These are phyloP conservation scores for Paraconiothyrium brasiliense DNA, from an alignment of 2,329 filamentous ascomycete species.

Conservation along the genomic window DNA sequence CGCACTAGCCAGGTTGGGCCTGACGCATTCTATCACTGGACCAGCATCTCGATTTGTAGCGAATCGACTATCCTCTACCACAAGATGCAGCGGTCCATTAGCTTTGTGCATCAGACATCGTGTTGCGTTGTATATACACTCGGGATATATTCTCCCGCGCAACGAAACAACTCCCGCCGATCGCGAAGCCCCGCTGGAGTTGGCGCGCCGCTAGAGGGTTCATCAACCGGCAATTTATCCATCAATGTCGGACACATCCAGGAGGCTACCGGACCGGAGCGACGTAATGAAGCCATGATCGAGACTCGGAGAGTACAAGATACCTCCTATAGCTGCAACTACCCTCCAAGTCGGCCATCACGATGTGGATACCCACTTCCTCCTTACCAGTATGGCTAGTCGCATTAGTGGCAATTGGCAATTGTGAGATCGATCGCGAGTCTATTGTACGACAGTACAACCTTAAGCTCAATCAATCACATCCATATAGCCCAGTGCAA, in stretches of 20 bases:
- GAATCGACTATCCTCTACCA: not conserved
- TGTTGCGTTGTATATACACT: not conserved
- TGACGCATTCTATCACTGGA: not conserved
- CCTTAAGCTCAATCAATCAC: conserved; percentile 59
- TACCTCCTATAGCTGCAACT: not conserved
- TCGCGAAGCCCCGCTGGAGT: conserved; percentile 31
- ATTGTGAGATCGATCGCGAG: conserved; percentile 39
- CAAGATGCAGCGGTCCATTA: not conserved
- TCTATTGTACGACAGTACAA: conserved; percentile 54
- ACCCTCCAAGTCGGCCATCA: not conserved
- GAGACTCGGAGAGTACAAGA: conserved; percentile 1
- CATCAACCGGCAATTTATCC: conserved; percentile 38
- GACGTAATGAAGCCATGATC: conserved; percentile 14
- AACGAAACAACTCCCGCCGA: conserved; percentile 13
- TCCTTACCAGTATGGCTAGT: not conserved
- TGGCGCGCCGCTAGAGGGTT: conserved; percentile 15
- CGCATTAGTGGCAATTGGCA: not conserved
- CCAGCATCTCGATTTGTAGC: not conserved
- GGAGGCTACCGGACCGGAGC: conserved; percentile 17
- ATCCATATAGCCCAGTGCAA: conserved; percentile 62
- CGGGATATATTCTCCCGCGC: conserved; percentile 26
- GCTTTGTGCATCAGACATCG: not conserved
- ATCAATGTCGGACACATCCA: conserved; percentile 27
- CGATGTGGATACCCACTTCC: not conserved
- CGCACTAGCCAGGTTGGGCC: conserved; percentile 11